Conservation (phyloP, 306 rosid genomes). For the Cyamopsis tetragonoloba region DNA sequence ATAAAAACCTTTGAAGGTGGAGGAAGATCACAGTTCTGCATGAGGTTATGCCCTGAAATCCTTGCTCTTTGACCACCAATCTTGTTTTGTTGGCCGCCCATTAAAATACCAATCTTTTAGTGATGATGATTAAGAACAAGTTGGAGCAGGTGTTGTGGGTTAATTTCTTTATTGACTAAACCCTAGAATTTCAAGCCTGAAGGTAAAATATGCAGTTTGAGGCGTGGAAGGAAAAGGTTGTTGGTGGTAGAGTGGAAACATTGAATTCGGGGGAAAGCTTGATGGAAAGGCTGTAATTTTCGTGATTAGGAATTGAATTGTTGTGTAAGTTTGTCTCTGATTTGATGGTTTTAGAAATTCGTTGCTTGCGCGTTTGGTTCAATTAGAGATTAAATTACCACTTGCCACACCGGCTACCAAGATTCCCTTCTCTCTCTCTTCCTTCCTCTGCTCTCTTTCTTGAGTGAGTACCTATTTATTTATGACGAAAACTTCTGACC, state of each 20-base stretch:
- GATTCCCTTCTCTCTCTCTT: conserved; percentile 15
- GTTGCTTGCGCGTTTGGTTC: conserved; percentile 44
- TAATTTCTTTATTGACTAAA: not conserved
- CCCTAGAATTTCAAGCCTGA: not conserved
- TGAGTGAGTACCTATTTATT: not conserved
- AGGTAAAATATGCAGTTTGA: conserved; percentile 20
- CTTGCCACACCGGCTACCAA: not conserved
- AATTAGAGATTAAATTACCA: conserved; percentile 11
- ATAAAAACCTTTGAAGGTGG: conserved; percentile 76
- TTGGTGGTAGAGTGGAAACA: conserved; percentile 20
- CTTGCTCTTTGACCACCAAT: conserved; percentile 16
- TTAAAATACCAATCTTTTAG: conserved; percentile 16
- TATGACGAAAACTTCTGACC: not conserved
- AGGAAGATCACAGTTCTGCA: conserved; percentile 94
- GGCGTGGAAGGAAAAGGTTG: conserved; percentile 36
- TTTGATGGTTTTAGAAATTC: conserved; percentile 26
- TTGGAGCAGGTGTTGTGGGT: not conserved
- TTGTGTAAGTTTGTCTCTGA: conserved; percentile 29
- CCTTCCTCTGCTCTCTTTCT: not conserved
- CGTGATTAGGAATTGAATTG: conserved; percentile 20
- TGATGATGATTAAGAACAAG: not conserved
- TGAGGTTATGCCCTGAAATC: conserved; percentile 46
- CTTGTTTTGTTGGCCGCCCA: conserved; percentile 32
- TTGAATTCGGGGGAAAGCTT: conserved; percentile 19
- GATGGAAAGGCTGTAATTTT: conserved; percentile 15